Evolutionary conservation across 495 filamentous ascomycete genomes (phyloP).

Genomic region (Penicillium taxi): DNA sequence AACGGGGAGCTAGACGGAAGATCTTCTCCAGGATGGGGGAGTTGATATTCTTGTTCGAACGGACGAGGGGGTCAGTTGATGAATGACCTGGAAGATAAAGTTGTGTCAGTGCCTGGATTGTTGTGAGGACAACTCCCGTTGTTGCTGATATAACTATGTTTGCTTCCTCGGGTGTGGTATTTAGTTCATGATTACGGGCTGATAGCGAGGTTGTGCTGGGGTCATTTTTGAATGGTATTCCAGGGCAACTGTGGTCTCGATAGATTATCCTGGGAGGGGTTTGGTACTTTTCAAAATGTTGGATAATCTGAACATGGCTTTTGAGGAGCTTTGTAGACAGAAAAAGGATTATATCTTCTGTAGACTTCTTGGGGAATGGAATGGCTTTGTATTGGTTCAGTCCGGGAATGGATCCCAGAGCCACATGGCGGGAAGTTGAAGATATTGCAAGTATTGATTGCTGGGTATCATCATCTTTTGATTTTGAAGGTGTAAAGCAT

Average conservation of each 20-base stretch:
- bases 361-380: not conserved
- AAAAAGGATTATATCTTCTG: slow-evolving; percentile 8
- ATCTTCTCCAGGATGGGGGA: slow-evolving; percentile 52
- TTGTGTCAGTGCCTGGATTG: slow-evolving; percentile 67
- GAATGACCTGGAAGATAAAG: slow-evolving; percentile 54
- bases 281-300: slow-evolving; percentile 16
- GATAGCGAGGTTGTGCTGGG: not conserved
- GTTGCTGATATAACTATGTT: slow-evolving; percentile 68
- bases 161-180: slow-evolving; percentile 44
- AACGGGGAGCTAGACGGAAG: slow-evolving; percentile 45
- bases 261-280: slow-evolving; percentile 18
- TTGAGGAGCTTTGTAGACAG: slow-evolving; percentile 26
- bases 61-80: slow-evolving; percentile 1
- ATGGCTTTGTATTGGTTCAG: not conserved
- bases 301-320: slow-evolving; percentile 16
- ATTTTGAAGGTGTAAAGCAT: not conserved
- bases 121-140: slow-evolving; percentile 63
- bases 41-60: slow-evolving; percentile 11
- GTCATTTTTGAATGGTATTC: too few species aligned
- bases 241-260: slow-evolving; percentile 20
- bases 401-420: too few species aligned
- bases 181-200: not conserved
- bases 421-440: too few species aligned
- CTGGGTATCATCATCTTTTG: too few species aligned
- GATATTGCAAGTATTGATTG: too few species aligned